Percentiles rank a stretch among this genome's conserved stretches.
Evolutionary conservation across 108 stramenopile genomes (phyloP).

Genomic region (Skeletonema potamos): DNA sequence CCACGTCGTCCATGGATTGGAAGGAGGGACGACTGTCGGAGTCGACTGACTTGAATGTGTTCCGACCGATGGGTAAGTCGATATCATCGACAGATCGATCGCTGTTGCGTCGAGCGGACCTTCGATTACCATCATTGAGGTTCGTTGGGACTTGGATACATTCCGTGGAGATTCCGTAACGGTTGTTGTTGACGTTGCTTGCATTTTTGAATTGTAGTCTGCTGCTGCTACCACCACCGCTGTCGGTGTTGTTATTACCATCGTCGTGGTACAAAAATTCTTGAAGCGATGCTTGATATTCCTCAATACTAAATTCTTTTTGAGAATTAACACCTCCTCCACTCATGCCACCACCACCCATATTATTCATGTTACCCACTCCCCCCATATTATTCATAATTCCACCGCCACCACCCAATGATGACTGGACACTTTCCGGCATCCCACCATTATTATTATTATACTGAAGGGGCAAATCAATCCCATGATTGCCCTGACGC

Average conservation of each 20-base stretch:
- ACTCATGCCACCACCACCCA: background rate
- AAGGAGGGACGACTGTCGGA: slow-evolving; percentile 24
- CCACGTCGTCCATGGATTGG: slow-evolving; percentile 22
- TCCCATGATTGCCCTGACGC: slow-evolving; percentile 9
- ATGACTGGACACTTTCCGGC: background rate
- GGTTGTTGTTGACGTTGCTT: background rate
- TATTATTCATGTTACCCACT: background rate
- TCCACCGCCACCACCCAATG: slow-evolving; percentile 6
- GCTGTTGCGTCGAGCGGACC: background rate
- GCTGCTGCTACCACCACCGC: background rate
- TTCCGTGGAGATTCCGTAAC: background rate
- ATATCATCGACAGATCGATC: slow-evolving; percentile 13
- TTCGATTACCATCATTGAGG: slow-evolving; percentile 10
- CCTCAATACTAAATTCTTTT: slow-evolving; percentile 27
- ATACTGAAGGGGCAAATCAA: background rate
- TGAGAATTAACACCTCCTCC: background rate
- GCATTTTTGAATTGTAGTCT: background rate
- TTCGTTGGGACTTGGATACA: slow-evolving; percentile 33
- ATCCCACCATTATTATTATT: background rate
- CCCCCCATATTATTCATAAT: slow-evolving; percentile 4
- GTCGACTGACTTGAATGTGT: slow-evolving; percentile 31
- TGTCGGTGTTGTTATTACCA: background rate
- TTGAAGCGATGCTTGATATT: slow-evolving; percentile 38
- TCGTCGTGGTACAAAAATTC: slow-evolving; percentile 28
- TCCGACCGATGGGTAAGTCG: slow-evolving; percentile 12